These are phyloP conservation scores for Senecio squalidus DNA, from an alignment of 140 eudicot genomes.

Conservation along the genomic window DNA sequence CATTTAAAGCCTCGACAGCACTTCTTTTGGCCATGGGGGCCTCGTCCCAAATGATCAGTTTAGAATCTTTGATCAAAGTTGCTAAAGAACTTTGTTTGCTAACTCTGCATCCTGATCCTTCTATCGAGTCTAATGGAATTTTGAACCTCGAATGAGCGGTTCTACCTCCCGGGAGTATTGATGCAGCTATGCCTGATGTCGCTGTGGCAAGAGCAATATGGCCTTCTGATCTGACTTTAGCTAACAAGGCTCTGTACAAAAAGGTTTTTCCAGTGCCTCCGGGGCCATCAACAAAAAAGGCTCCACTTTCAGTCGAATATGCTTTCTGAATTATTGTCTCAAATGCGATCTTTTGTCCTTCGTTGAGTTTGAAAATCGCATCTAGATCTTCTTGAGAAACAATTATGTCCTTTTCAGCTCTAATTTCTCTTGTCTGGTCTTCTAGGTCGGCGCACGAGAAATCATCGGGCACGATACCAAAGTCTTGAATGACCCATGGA, in stretches of 20 bases:
- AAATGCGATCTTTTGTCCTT: too few species aligned
- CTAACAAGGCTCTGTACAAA: constrained; percentile 14
- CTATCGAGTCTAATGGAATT: background rate
- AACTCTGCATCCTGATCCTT: background rate
- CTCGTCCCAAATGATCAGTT: background rate
- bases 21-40: background rate
- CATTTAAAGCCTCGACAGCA: background rate
- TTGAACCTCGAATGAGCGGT: constrained; percentile 18
- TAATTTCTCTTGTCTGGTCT: background rate
- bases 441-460: too few species aligned
- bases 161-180: constrained; percentile 9
- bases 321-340: too few species aligned
- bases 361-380: too few species aligned
- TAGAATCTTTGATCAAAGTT: too few species aligned
- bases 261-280: constrained; percentile 13
- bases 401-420: background rate
- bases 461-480: background rate
- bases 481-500: background rate
- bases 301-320: background rate
- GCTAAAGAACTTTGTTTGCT: background rate
- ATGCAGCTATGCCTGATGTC: constrained; percentile 19
- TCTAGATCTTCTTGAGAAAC: background rate
- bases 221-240: background rate
- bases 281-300: constrained; percentile 14
- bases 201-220: constrained; percentile 8